A percentile compares a stretch with the other conserved stretches of the same genome.
Evolutionary conservation across 768 basidiomycete species (phyloP).

Genomic region (Boletus coccyginus): DNA sequence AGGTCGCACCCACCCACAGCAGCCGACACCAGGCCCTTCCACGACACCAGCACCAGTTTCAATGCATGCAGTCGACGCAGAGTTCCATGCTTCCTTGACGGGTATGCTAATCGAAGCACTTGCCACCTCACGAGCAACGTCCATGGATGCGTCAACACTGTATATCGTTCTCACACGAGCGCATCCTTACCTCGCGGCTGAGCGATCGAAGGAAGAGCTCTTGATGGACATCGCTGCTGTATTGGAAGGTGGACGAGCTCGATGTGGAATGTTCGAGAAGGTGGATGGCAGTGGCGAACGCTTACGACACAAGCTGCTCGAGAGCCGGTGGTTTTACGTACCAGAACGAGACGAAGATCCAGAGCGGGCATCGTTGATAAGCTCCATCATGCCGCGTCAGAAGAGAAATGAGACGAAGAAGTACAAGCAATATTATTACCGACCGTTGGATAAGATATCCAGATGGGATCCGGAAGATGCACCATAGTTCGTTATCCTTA

Average conservation of each 20-base stretch:
- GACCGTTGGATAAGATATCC: slow-evolving; percentile 67
- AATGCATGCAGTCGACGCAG: slow-evolving; percentile 16
- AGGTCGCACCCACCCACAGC: not conserved
- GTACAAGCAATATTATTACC: slow-evolving; percentile 84
- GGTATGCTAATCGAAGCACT: slow-evolving; percentile 71
- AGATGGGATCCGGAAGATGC: slow-evolving; percentile 75
- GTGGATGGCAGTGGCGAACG: slow-evolving; percentile 62
- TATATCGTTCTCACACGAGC: slow-evolving; percentile 49
- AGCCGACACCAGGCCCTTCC: not conserved
- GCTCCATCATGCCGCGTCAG: slow-evolving; percentile 72
- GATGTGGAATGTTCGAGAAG: slow-evolving; percentile 67
- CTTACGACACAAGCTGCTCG: slow-evolving; percentile 49
- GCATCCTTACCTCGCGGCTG: slow-evolving; percentile 49
- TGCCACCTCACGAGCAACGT: slow-evolving; percentile 70
- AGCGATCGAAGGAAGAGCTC: slow-evolving; percentile 42
- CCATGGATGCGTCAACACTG: slow-evolving; percentile 53
- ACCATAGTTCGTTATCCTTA: slow-evolving; percentile 14
- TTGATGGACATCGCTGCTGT: slow-evolving; percentile 47
- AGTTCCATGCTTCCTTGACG: slow-evolving; percentile 44
- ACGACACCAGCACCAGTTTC: not conserved
- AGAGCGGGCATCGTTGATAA: slow-evolving; percentile 65
- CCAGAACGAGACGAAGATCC: slow-evolving; percentile 68
- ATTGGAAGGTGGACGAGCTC: slow-evolving; percentile 42
- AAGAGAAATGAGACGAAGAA: slow-evolving; percentile 79
- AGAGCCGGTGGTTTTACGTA: slow-evolving; percentile 67